Base-by-base conservation (phyloP, 2,329 filamentous ascomycete species). In the Leptodontidium sp. region DNA sequence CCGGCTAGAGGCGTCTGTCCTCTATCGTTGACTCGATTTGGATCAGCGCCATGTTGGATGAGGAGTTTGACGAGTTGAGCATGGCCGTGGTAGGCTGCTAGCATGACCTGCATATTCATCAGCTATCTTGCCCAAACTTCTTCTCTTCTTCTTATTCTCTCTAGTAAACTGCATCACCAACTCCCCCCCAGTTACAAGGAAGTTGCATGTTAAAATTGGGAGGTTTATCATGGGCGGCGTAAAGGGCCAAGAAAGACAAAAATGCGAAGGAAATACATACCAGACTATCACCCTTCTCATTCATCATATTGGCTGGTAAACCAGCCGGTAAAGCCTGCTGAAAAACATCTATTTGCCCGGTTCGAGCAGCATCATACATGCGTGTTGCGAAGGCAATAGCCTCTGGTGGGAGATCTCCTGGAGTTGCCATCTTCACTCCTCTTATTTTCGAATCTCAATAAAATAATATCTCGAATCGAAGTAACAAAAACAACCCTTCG, bases 251-350 rank as follows among this genome's bases (percentile, higher is more conserved):
- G 21, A 21, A 21, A 21, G 21, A 21, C 21, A 21, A 21, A 21
- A 21, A 21, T 21, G 21, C 21, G 21, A 21, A 24, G 15, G n/a
- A 65, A 35, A 14, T 24, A 72, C 83, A 53, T 82, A 88, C 86
- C 69, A 93, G 79, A n/a, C 87, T 91, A 77, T 93, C 90, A 61
- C 91, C 91, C 71, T 91, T 90, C 61, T 90, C 86, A 74, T 93
- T 93, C 26, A 90, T 92, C 78, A 93, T 82, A 74, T 92, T 93
- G 1, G 86, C 82, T 0, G 90, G 90, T 32, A 93, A 81, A 1
- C 91, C 90, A 1, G 87, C 88, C 1, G 84, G 82, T 47, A 93
- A 78, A 59, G 91, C 91, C 78, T 90, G 85, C 52, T 84, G 77
- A n/a, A 93, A 86, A 14, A 87, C 78, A 5, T 84, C 77, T 2